Evolutionary conservation across 352 stramenopile genomes (phyloP).

Genomic region (Pelagophyceae sp.): DNA sequence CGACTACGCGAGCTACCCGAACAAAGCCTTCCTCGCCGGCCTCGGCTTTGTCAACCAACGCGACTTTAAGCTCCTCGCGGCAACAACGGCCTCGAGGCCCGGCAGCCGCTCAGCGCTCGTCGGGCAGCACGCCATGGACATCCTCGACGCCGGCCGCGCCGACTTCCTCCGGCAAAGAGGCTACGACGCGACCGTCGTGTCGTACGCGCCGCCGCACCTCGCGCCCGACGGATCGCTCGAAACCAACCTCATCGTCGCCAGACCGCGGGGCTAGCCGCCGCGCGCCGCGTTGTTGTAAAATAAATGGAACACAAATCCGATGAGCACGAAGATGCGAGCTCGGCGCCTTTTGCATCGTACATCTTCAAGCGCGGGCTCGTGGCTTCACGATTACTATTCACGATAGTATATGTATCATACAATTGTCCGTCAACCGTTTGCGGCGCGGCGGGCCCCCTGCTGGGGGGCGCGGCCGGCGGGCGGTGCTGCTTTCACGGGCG

Average conservation of each 20-base stretch:
- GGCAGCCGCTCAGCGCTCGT: background rate
- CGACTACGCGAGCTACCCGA: background rate
- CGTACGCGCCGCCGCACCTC: background rate
- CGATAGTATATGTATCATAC: too few relatives aligned
- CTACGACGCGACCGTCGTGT: background rate
- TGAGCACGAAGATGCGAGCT: too few relatives aligned
- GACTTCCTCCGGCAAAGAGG: background rate
- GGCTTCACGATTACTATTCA: too few relatives aligned
- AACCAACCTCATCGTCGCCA: background rate
- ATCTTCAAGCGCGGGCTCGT: too few relatives aligned
- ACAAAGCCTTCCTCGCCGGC: background rate
- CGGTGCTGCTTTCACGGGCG: too few relatives aligned
- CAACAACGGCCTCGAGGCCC: background rate
- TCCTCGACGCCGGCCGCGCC: slow-evolving; percentile 4
- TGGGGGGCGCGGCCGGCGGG: too few relatives aligned
- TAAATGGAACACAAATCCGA: too few relatives aligned
- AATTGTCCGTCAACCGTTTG: too few relatives aligned
- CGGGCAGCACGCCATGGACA: background rate
- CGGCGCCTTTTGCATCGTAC: too few relatives aligned
- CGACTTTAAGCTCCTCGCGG: background rate
- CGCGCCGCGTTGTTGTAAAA: too few relatives aligned
- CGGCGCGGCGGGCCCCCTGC: too few relatives aligned
- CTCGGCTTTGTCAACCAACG: background rate
- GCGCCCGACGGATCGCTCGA: background rate
- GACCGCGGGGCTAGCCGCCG: too few relatives aligned